These are phyloP conservation scores for Phylloporus sp. DNA, from an alignment of 768 basidiomycete species.

Conservation along the genomic window DNA sequence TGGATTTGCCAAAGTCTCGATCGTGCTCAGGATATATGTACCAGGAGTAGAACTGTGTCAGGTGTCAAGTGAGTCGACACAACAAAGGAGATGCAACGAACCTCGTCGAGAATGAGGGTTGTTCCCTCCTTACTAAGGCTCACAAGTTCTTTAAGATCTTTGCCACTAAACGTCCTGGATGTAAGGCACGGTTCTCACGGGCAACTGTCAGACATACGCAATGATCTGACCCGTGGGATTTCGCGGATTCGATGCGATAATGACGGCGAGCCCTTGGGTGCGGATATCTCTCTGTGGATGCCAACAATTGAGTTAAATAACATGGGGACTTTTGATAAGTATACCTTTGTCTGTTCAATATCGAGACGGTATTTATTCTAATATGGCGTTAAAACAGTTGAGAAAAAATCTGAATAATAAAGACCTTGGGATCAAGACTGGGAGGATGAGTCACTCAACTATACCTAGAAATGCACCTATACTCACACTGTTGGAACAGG, in stretches of 20 bases:
- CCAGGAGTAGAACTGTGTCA: constrained; percentile 84
- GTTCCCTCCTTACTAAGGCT: constrained; percentile 68
- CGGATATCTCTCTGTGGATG: constrained; percentile 64
- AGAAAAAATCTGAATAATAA: constrained; percentile 2
- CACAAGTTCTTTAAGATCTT: constrained; percentile 80
- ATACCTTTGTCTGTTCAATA: constrained; percentile 72
- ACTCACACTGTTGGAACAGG: constrained; percentile 86
- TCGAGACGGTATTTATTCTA: constrained; percentile 72
- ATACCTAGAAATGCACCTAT: not conserved
- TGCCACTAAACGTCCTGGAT: constrained; percentile 45
- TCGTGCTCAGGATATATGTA: constrained; percentile 85
- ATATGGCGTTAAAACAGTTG: constrained; percentile 3
- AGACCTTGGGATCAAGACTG: constrained; percentile 46
- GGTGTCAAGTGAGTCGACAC: not conserved
- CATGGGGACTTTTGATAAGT: not conserved
- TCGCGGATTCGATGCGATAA: constrained; percentile 91
- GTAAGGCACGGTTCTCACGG: constrained; percentile 6
- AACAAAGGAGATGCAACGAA: constrained; percentile 24
- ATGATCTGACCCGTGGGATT: constrained; percentile 94
- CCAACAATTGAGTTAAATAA: not conserved
- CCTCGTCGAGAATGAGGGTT: constrained; percentile 84
- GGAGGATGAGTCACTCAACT: constrained; percentile 1
- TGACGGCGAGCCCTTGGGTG: constrained; percentile 78
- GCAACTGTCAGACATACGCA: constrained; percentile 39
- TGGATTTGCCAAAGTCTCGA: constrained; percentile 67